These are phyloP conservation scores for Coemansia sp. DNA, from an alignment of 192 early-diverging fungal species.

Conservation along the genomic window DNA sequence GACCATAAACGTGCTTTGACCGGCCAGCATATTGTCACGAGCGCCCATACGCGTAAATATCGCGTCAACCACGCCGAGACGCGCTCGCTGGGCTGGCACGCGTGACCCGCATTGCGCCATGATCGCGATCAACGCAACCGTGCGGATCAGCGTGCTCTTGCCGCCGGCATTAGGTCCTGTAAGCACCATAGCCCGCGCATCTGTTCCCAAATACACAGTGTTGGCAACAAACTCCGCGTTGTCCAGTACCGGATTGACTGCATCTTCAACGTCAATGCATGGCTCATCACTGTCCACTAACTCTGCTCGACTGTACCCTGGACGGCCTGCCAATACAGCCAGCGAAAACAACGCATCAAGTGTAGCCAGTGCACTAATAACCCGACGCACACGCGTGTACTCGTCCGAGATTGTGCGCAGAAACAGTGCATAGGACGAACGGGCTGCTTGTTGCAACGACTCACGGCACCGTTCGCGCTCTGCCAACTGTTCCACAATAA, in stretches of 20 bases:
- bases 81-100: slow-evolving; percentile 76
- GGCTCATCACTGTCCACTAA: slow-evolving; percentile 64
- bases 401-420: slow-evolving; percentile 57
- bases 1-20: slow-evolving; percentile 95
- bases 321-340: slow-evolving; percentile 75
- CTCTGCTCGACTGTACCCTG: slow-evolving; percentile 87
- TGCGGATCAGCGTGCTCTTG: slow-evolving; percentile 92
- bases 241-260: slow-evolving; percentile 65
- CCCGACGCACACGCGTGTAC: slow-evolving; percentile 62
- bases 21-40: slow-evolving; percentile 90
- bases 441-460: slow-evolving; percentile 63
- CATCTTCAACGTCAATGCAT: slow-evolving; percentile 76
- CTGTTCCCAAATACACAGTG: slow-evolving; percentile 65
- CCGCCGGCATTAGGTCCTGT: slow-evolving; percentile 99
- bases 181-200: slow-evolving; percentile 69
- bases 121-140: slow-evolving; percentile 86
- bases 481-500: slow-evolving; percentile 60
- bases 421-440: slow-evolving; percentile 66
- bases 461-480: slow-evolving; percentile 62
- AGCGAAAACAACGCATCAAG: slow-evolving; percentile 64
- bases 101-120: slow-evolving; percentile 96
- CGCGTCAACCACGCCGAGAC: slow-evolving; percentile 80
- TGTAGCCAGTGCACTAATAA: slow-evolving; percentile 64
- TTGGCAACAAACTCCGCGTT: slow-evolving; percentile 87
- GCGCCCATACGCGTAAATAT: slow-evolving; percentile 97